Evolutionary conservation across 139 green algal species (phyloP).

Genomic region (Chlamydomonas applanata): DNA sequence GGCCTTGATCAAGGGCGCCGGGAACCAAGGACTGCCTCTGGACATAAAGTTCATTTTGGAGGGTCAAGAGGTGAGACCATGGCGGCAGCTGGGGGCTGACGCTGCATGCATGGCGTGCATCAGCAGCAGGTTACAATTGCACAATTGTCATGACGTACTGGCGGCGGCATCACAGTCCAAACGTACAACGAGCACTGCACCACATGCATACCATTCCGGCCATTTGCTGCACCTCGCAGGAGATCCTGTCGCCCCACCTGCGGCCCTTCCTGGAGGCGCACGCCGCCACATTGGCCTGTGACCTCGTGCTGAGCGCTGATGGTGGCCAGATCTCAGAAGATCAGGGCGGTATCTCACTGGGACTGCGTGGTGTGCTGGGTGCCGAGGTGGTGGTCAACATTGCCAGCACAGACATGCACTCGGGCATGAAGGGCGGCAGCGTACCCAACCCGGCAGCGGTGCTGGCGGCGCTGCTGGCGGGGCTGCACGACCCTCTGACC

Average conservation of each 20-base stretch:
- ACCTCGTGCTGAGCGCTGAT: constrained; percentile 64
- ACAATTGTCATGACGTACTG: too few species aligned
- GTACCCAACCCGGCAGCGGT: constrained; percentile 61
- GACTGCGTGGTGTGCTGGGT: constrained; percentile 47
- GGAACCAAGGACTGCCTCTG: constrained; percentile 16
- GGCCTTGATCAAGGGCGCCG: constrained; percentile 17
- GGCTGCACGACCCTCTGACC: constrained; percentile 23
- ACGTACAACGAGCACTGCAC: too few species aligned
- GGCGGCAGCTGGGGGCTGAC: too few species aligned
- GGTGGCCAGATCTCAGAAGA: constrained; percentile 45
- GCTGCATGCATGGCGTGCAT: too few species aligned
- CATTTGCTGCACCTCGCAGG: too few species aligned
- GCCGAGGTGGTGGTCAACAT: constrained; percentile 55
- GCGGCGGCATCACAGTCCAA: too few species aligned
- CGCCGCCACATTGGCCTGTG: constrained; percentile 29
- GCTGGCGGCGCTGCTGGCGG: constrained; percentile 56
- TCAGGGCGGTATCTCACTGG: constrained; percentile 42
- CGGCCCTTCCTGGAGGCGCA: constrained; percentile 39
- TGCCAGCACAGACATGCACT: constrained; percentile 59
- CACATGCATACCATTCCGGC: too few species aligned
- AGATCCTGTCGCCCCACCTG: constrained; percentile 2
- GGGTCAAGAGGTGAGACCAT: constrained; percentile 44
- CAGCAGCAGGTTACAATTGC: too few species aligned
- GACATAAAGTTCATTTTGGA: constrained; percentile 48
- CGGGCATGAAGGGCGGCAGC: constrained; percentile 58